phyloP scores from a whole-genome alignment of 2,329 filamentous ascomycete species.

The Madurella mycetomatis region DNA sequence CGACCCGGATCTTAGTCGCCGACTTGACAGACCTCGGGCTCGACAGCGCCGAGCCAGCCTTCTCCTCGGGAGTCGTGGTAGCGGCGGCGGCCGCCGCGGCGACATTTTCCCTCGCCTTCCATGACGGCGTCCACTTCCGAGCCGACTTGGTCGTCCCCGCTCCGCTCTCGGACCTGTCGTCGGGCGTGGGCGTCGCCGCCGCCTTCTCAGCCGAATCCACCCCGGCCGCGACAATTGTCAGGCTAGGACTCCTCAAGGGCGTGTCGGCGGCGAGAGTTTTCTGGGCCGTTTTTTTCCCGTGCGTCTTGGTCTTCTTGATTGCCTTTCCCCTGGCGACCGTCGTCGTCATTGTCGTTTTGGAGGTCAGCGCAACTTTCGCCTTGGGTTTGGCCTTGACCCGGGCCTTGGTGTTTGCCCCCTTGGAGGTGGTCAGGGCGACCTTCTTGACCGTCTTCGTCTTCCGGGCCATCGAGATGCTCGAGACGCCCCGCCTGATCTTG shows the following conservation, averaged over 20 bases:
- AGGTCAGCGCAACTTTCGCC: not conserved
- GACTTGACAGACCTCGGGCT: not conserved
- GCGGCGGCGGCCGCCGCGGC: not conserved
- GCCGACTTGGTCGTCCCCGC: not conserved
- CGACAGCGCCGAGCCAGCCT: not conserved
- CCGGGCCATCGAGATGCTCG: conserved; percentile 37
- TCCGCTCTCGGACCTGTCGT: not conserved
- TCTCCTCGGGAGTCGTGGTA: no score
- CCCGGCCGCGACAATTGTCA: conserved; percentile 23
- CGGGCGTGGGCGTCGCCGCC: not conserved
- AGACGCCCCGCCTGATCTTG: conserved; percentile 38
- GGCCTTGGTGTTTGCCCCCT: conserved; percentile 13
- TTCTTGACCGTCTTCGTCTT: conserved; percentile 28
- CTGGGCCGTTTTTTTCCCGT: not conserved
- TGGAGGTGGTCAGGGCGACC: conserved; percentile 21
- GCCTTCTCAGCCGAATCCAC: conserved; percentile 2
- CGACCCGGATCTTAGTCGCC: not conserved
- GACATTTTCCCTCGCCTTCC: conserved; percentile 16
- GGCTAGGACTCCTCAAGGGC: conserved; percentile 17
- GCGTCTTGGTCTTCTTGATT: not conserved
- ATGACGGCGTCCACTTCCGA: conserved; percentile 12
- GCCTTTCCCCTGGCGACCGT: conserved; percentile 1
- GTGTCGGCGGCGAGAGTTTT: not conserved
- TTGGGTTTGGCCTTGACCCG: conserved; percentile 7
- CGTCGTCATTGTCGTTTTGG: conserved; percentile 1